phyloP scores from a whole-genome alignment of 2,329 filamentous ascomycete species.

The Coleophoma crateriformis region DNA sequence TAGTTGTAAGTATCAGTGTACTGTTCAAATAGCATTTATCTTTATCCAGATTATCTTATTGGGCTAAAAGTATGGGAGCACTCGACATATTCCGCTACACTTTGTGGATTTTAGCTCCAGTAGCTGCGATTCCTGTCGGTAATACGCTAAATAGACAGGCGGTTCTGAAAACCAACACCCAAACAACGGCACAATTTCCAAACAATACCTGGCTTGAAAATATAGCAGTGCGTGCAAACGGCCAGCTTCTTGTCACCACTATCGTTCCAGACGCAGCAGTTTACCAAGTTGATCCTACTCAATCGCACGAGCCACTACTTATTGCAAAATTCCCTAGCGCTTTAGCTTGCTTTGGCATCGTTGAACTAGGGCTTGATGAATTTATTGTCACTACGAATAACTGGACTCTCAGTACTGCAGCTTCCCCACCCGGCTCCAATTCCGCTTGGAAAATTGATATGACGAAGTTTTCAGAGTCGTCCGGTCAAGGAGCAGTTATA shows the following conservation, averaged over 20 bases:
- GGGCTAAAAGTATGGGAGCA: no score
- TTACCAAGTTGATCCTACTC: neutral
- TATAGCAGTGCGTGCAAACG: neutral
- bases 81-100: no score
- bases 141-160: no score
- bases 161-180: no score
- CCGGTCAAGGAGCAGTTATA: neutral
- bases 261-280: neutral
- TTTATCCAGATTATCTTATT: no score
- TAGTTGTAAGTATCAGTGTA: no score
- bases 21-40: no score
- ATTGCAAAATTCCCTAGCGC: neutral
- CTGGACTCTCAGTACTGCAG: neutral
- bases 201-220: slow-evolving; percentile 2
- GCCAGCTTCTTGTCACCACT: neutral
- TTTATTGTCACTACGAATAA: neutral
- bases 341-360: neutral
- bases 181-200: neutral
- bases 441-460: neutral
- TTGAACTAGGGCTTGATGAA: neutral
- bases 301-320: neutral
- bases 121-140: no score
- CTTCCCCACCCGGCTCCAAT: neutral
- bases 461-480: neutral
- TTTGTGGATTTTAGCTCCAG: no score